Evolutionary conservation across 495 filamentous ascomycete species (phyloP).

Genomic region (Talaromyces thailandensis): DNA sequence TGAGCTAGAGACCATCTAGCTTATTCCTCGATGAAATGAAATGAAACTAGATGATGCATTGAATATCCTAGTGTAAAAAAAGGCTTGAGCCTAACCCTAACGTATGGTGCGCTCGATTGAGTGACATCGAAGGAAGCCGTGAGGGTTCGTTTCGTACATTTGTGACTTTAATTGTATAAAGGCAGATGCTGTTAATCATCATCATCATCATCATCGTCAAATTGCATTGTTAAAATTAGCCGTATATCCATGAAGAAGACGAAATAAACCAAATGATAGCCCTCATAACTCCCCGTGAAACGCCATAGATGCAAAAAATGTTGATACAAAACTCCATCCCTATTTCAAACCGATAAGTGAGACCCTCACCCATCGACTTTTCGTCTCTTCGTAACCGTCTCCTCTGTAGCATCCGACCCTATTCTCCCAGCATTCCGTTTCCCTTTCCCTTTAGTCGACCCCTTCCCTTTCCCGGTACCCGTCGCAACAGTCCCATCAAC

Average conservation of each 20-base stretch:
- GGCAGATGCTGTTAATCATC: not conserved
- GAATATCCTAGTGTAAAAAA: not conserved
- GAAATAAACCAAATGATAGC: not conserved
- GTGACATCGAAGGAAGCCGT: too few species aligned
- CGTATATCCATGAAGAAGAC: not conserved
- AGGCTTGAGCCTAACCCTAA: too few species aligned
- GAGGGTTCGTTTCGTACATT: too few species aligned
- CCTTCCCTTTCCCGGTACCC: slow-evolving; percentile 20
- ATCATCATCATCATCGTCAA: not conserved
- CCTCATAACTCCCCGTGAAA: not conserved
- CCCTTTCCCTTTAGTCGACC: slow-evolving; percentile 26
- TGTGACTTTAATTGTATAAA: not conserved
- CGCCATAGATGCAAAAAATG: not conserved
- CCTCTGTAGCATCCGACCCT: slow-evolving; percentile 37
- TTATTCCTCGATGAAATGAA: not conserved
- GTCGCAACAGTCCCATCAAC: slow-evolving; percentile 13
- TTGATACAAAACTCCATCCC: not conserved
- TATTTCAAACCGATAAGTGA: not conserved
- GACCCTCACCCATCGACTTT: slow-evolving; percentile 15
- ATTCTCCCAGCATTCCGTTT: slow-evolving; percentile 25
- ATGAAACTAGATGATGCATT: not conserved
- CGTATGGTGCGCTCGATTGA: too few species aligned
- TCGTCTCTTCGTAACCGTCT: slow-evolving; percentile 32
- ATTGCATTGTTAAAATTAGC: not conserved
- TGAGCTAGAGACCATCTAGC: not conserved